phyloP scores from a whole-genome alignment of 2,329 filamentous ascomycete species.

The Magnaporthiopsis rhizophila region DNA sequence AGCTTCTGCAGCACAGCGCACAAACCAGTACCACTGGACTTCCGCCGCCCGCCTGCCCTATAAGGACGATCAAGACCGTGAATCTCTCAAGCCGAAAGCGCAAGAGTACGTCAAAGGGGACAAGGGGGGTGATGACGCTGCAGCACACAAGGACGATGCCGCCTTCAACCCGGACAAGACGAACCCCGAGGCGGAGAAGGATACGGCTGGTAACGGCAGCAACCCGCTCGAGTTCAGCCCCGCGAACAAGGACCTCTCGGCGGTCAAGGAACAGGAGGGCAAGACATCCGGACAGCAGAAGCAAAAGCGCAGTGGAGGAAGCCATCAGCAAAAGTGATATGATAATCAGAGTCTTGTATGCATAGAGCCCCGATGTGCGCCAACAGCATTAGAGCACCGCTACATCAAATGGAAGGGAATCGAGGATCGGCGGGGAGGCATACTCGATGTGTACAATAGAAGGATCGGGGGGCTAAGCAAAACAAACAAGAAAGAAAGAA shows the following conservation, averaged over 20 bases:
- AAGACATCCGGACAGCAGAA: slow-evolving; percentile 22
- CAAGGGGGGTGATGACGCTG: slow-evolving; percentile 50
- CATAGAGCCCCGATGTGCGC: neutral
- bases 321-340: neutral
- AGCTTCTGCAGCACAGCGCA: neutral
- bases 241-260: slow-evolving; percentile 36
- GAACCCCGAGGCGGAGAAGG: slow-evolving; percentile 52
- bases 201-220: slow-evolving; percentile 27
- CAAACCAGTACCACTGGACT: slow-evolving; percentile 26
- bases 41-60: slow-evolving; percentile 25
- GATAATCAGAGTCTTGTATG: neutral
- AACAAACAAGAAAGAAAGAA: neutral
- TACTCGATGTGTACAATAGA: neutral
- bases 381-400: neutral
- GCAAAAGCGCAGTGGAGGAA: slow-evolving; percentile 24
- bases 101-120: slow-evolving; percentile 59
- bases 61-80: slow-evolving; percentile 48
- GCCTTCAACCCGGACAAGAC: slow-evolving; percentile 66
- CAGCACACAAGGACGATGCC: slow-evolving; percentile 45
- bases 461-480: neutral
- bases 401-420: neutral
- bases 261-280: slow-evolving; percentile 28
- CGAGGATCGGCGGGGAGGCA: neutral
- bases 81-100: slow-evolving; percentile 54
- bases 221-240: slow-evolving; percentile 34